Base-by-base conservation (phyloP, 192 early-diverging fungal genomes). In the Rhizophagus clarus region DNA sequence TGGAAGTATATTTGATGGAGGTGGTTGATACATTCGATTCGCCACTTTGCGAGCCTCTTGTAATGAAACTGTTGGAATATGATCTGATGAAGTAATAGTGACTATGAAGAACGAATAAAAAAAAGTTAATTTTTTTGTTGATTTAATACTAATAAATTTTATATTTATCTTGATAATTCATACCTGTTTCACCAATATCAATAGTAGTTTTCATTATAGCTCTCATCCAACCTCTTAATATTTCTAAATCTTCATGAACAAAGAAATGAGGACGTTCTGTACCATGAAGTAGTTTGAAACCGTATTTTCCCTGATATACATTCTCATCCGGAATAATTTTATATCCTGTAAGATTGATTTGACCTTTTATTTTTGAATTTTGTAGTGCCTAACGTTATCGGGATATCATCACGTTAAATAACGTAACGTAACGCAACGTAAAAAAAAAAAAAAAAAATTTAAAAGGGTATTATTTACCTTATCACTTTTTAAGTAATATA, bases 191-290 rank as follows among this genome's bases (percentile, higher is more conserved):
- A 76, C 89, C 86, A 0, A 88, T 82, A 11, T 83, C 82, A 80
- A 92, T 92, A 0, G 91, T 92, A 12, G 90, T 87, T 80, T 92
- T 92, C 87, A 92, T 89, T 72, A 92, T 75, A 10, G 88, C 85
- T 61, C 88, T 90, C 28, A 90, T 83, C 91, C 91, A 92, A 3
- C 80, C 75, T 32, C 83, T 83, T 85, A 88, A 85, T n/a, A 83
- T 83, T 20, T 79, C 84, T 24, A 88, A 81, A 60, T 85, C 84
- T 42, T 92, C 91, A 4, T 88, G 86, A 69, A 87, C 89, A 77
- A 92, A 92, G 74, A 83, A 92, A 75, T 90, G 89, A 22, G 84
- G 86, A 40, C 91, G 84, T 32, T 88, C 84, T 9, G 82, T 74
- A 32, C 89, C 89, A 74, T 92, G 91, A 24, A 85, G 83, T 11